Base-by-base conservation (phyloP, 2,329 filamentous ascomycete species). In the Apiospora phragmitis region DNA sequence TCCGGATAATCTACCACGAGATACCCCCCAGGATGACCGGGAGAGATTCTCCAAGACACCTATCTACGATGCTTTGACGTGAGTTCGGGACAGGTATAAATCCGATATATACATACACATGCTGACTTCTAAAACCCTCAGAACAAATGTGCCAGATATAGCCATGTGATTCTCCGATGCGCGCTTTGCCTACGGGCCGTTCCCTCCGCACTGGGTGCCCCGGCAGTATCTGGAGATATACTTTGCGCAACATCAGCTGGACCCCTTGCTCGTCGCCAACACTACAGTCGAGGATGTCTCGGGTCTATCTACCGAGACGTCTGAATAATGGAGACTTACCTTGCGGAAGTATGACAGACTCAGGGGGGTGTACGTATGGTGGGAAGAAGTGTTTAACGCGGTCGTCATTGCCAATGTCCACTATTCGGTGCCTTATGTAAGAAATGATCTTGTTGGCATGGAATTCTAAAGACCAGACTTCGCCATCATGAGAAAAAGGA, bases 151-250 rank as follows among this genome's bases (percentile, higher is more conserved):
- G 0, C 87, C 87, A 0, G 83, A 86, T 49, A 85, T 88, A 43
- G 86, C 86, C 29, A 89, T 89, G 87, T 83, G 80, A 5, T 88
- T 89, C 73, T 88, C 87, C 0, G 87, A 89, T 70, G 65, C 79
- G 0, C 80, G 80, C 0, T 89, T 89, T 72, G 79, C 87, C 0
- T 88, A 89, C 70, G 87, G 87, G 0, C 86, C 87, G 0, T 89
- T 89, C 73, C 84, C 83, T 16, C 87, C 87, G 0, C 87, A 89
- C 73, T 82, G 85, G 71, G 78, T 90, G 0, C 85, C 88, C 0
- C 83, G 84, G 2, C 86, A 89, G 73, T 89, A 89, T 70, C 82
- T 90, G 3, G 84, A 88, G 70, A 84, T 83, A 42, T 89, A 90
- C 72, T 87, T 89, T 72, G 84, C 88, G 0, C 71, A 76, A 0